These are phyloP conservation scores for Glutinoglossum americanum DNA, from an alignment of 495 filamentous ascomycete species.

Conservation along the genomic window DNA sequence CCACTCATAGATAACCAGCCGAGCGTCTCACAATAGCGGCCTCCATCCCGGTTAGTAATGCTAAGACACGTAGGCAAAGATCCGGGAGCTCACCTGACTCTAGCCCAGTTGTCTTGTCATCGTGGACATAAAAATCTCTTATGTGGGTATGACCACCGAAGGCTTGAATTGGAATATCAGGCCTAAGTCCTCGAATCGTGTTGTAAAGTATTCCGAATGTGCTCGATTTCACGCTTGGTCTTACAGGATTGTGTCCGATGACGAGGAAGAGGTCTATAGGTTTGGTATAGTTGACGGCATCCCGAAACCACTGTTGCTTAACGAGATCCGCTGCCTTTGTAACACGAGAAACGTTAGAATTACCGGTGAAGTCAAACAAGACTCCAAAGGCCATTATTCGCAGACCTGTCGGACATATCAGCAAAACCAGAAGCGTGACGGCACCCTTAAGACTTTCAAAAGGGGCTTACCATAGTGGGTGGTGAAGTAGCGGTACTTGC, in stretches of 20 bases:
- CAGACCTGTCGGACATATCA: conserved; percentile 30
- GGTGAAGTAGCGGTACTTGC: conserved; percentile 64
- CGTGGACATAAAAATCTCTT: conserved; percentile 67
- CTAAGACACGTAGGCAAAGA: background rate
- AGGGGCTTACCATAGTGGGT: conserved; percentile 40
- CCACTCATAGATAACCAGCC: conserved; percentile 78
- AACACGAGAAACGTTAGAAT: conserved; percentile 73
- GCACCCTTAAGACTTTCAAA: conserved; percentile 3
- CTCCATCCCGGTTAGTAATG: conserved; percentile 15
- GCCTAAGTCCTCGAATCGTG: conserved; percentile 55
- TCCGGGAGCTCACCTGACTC: conserved; percentile 29
- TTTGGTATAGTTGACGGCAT: conserved; percentile 54
- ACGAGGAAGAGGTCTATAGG: conserved; percentile 70
- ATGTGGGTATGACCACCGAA: conserved; percentile 87
- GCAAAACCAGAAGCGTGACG: background rate
- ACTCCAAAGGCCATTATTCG: conserved; percentile 81
- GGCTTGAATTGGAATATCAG: conserved; percentile 72
- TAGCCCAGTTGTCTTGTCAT: conserved; percentile 57
- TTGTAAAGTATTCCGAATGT: conserved; percentile 60
- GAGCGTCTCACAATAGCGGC: conserved; percentile 89
- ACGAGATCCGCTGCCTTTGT: conserved; percentile 56
- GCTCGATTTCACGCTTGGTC: conserved; percentile 24
- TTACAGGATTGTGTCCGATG: conserved; percentile 65
- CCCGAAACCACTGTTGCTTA: conserved; percentile 73
- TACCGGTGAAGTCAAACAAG: conserved; percentile 77